Evolutionary conservation across 2,329 filamentous ascomycete genomes (phyloP).

Genomic region (Eutypa lata): DNA sequence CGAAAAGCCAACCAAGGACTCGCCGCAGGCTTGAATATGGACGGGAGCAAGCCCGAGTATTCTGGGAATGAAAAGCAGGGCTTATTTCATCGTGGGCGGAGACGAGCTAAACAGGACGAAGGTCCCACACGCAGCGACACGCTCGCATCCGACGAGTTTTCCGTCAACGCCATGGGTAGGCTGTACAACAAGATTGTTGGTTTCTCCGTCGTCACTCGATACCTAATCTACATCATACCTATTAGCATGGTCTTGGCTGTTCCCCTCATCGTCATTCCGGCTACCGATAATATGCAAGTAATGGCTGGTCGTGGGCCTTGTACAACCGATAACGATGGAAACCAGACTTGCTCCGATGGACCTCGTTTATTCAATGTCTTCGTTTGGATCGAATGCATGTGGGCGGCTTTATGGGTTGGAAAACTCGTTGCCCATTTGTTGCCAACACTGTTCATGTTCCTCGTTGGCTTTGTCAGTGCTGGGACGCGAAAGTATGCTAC

Average conservation of each 20-base stretch:
- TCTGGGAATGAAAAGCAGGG: slow-evolving; percentile 44
- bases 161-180: slow-evolving; percentile 63
- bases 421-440: slow-evolving; percentile 62
- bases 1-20: slow-evolving; percentile 42
- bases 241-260: slow-evolving; percentile 59
- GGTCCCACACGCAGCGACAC: slow-evolving; percentile 40
- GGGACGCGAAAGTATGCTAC: slow-evolving; percentile 69
- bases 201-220: slow-evolving; percentile 62
- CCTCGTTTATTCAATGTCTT: slow-evolving; percentile 60
- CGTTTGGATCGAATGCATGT: slow-evolving; percentile 66
- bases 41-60: slow-evolving; percentile 28
- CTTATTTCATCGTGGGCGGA: slow-evolving; percentile 48
- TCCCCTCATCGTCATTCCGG: slow-evolving; percentile 55
- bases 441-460: slow-evolving; percentile 64
- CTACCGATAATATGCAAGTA: slow-evolving; percentile 39
- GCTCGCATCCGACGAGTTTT: slow-evolving; percentile 47
- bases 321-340: slow-evolving; percentile 13
- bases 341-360: slow-evolving; percentile 27
- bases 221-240: slow-evolving; percentile 66
- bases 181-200: slow-evolving; percentile 63
- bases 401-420: slow-evolving; percentile 64
- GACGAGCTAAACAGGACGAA: slow-evolving; percentile 41
- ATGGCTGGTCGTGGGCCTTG: slow-evolving; percentile 31
- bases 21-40: slow-evolving; percentile 29
- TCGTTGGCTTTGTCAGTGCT: slow-evolving; percentile 65